phyloP scores from a whole-genome alignment of 192 early-diverging fungal genomes.

The Entomortierella parvispora region DNA sequence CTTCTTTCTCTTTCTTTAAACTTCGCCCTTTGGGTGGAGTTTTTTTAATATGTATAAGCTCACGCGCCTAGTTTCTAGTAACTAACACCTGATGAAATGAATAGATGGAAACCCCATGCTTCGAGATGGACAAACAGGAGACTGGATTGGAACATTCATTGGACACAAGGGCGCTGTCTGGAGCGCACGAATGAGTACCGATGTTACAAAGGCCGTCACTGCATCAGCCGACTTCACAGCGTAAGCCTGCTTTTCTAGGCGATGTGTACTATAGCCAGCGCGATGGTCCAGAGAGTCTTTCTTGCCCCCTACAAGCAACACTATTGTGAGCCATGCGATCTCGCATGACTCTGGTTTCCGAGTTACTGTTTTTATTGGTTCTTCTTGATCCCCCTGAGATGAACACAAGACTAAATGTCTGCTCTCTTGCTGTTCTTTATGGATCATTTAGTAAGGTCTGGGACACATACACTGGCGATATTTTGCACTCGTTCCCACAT shows the following conservation, averaged over 20 bases:
- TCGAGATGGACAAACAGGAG: constrained; percentile 87
- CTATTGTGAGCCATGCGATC: background rate
- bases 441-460: constrained; percentile 74
- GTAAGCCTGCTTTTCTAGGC: constrained; percentile 49
- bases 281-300: background rate
- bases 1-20: background rate
- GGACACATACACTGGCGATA: constrained; percentile 84
- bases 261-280: background rate
- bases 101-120: constrained; percentile 88
- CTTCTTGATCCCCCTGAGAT: background rate
- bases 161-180: constrained; percentile 95
- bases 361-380: background rate
- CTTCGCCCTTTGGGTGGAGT: background rate
- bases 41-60: background rate
- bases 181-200: constrained; percentile 81
- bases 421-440: constrained; percentile 14
- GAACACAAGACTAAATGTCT: too few relatives aligned
- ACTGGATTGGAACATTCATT: constrained; percentile 93
- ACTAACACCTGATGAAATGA: background rate
- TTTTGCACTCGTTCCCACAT: constrained; percentile 77
- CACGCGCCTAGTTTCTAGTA: background rate
- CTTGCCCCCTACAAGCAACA: too few relatives aligned
- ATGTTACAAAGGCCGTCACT: constrained; percentile 85
- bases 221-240: constrained; percentile 95
- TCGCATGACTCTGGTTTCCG: background rate